Evolutionary conservation across 2,329 filamentous ascomycete species (phyloP), one percentile per base, ranked within the genome.

Genomic region (Trichoderma sp.): DNA sequence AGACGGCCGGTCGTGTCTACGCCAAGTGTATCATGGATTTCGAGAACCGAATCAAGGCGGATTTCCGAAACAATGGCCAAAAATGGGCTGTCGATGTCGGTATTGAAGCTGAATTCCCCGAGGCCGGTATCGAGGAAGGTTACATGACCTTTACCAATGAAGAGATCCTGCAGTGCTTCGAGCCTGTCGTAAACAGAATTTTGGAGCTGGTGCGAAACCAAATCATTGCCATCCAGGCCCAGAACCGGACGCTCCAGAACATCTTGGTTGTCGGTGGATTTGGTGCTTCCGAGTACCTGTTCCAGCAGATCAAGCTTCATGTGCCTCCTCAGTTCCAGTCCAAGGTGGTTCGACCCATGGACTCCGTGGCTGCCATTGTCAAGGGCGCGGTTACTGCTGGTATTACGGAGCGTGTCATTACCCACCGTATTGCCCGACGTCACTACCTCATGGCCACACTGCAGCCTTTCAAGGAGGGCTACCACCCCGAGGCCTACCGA

Each of bases 21-120:
- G 95, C 95, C 74, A 98, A 98, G 84, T 98, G 95, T 81, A 98
- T 99, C 82, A 98, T 98, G 95, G 96, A 99, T 82, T 99, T 99
- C 77, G 96, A 99, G 85, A 98, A 98, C 87, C 87, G 96, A 80
- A 97, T 99, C 87, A 99, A 99, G 86, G 96, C 96, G 61, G 96
- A 98, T 81, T 99, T 99, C 90, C 90, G 96, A 73, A 98, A 98
- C 84, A 98, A 97, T 80, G 94, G 95, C 61, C 95, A 98, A 81
- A 98, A 98, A 81, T 98, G 96, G 96, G 96, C 96, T 56, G 94
- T 98, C 24, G 96, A 99, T 79, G 96, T 99, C 61, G 96, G 96
- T 77, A 98, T 99, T 76, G 96, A 99, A 84, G 94, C 95, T 55
- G 96, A 98, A 78, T 98, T 96, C 83, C 95, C 95, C 49, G 96